Base-by-base conservation (phyloP, 331 rosid species). In the Acacia pycnantha region DNA sequence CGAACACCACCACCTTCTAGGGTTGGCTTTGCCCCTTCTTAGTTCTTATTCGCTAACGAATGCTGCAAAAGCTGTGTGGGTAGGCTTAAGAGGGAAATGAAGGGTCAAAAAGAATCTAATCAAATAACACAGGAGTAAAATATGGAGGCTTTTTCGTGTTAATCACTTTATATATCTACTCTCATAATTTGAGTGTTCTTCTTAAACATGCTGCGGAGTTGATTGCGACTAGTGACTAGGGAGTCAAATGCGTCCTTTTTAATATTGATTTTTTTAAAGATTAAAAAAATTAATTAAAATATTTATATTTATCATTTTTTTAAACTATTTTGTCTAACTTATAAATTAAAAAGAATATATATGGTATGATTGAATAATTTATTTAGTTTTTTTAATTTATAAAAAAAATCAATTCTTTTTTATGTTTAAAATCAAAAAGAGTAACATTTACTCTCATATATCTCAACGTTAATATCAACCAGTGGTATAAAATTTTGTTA, bases 101-200 rank as follows among this genome's bases (percentile, higher is more conserved):
- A 22, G 82, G 27, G 74, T 11, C 50, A 64, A 40, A 27, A 53
- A 78, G 82, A 69, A 75, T 84, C 84, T 81, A 70, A 43, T 41
- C 74, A 41, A 69, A 69, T 69, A 11, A 40, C 75, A 70, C 75
- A n/a, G 51, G 1, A 21, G 74, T 11, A 21, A 69, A 69, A 41
- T 33, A 10, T n/a, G 51, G 74, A 37, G 51, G 74, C 33, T 69
- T 68, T 40, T 68, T 68, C 18, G 9, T 13, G 21, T 14, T 27
- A 13, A 64, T 64, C n/a, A 14, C 70, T 13, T 26, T 26, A 61
- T 24, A 56, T 56, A n/a, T 56, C 13, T 2, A 19, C 13, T 22
- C 31, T 22, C 65, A 11, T 58, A 58, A 54, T 21, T 54, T 21
- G 1, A 2, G 27, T 8, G 2, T 54, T 19, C 59, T 5, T 18